Conservation (phyloP, 805 yeast species). For the Kluyveromyces lactis region DNA sequence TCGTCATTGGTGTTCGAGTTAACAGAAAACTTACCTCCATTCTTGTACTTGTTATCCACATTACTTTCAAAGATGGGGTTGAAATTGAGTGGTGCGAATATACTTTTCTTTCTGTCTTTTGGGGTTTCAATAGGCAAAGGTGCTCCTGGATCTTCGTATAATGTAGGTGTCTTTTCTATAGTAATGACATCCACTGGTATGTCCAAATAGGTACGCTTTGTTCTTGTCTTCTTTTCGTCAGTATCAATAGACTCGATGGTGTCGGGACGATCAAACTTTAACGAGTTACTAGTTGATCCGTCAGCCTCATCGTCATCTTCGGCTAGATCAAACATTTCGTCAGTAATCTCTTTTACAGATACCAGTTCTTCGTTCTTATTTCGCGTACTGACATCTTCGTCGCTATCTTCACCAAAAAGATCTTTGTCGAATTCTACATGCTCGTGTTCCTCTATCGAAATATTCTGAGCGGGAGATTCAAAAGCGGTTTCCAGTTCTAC, state of each 20-base stretch:
- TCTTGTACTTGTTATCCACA: constrained; percentile 78
- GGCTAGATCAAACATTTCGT: constrained; percentile 11
- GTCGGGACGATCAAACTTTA: constrained; percentile 1
- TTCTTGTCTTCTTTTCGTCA: constrained; percentile 7
- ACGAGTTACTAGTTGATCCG: not conserved
- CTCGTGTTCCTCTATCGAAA: constrained; percentile 9
- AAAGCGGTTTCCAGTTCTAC: constrained; percentile 6
- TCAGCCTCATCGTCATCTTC: constrained; percentile 8
- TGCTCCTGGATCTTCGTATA: constrained; percentile 76
- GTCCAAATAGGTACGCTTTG: constrained; percentile 33
- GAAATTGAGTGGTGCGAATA: constrained; percentile 75
- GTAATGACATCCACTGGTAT: constrained; percentile 56
- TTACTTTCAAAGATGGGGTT: constrained; percentile 69
- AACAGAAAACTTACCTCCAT: constrained; percentile 79
- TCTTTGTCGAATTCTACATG: constrained; percentile 22
- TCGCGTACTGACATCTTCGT: constrained; percentile 20
- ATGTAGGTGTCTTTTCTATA: constrained; percentile 37
- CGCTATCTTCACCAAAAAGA: constrained; percentile 30
- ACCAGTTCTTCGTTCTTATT: not conserved
- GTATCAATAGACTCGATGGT: not conserved
- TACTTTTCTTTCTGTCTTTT: constrained; percentile 44
- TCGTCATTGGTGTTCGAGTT: constrained; percentile 25
- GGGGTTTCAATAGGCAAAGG: constrained; percentile 56
- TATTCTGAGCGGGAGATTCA: constrained; percentile 8
- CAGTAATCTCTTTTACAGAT: constrained; percentile 9